Evolutionary conservation across 163 green algal genomes (phyloP), one percentile per base, ranked within the genome.

Genomic region (Scenedesmus sp.): DNA sequence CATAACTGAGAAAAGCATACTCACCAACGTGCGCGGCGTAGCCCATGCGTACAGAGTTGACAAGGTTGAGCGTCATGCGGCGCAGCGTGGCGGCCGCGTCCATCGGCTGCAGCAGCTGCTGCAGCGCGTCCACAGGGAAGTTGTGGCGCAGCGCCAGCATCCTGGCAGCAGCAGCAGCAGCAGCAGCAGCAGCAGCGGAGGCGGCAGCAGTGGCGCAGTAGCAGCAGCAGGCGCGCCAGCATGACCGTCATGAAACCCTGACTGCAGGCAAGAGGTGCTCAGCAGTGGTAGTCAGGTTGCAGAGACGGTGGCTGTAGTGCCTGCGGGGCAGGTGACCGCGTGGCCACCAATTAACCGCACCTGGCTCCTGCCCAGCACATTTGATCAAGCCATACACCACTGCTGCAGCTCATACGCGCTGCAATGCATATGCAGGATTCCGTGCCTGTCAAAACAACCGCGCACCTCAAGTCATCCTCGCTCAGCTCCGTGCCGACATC

Each of bases 11-110:
- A 10, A 64, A 64, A 15, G 59, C 59, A 15, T 26, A 2, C 70
- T 12, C 23, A 79, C 70, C 70, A 13, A 79, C 23, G 13, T 79
- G 70, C 13, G 70, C 18, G 5, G 70, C 70, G 23, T 79, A 79
- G 70, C 70, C 70, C 70, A 79, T 77, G 52, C 83, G 23, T 3
- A 88, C 9, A 1, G 83, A 88, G 83, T 88, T 89, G 60, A 89
- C 26, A 2, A 89, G 26, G 62, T 89, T 89, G 16, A 56, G 59
- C 62, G 74, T 34, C 84, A 89, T 89, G n/a, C 84, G 56, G 23
- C 70, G 70, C 23, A 79, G 70, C 23, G 70, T 79, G 70, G 23
- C 23, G 23, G 23, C 70, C 4, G 70, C 70, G 23, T 2, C 46
- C 70, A 79, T 79, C 4, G 70, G 70, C 70, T 79, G 70, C 70